Conservation (phyloP, 306 rosid genomes). For the Cicer yamashitae region DNA sequence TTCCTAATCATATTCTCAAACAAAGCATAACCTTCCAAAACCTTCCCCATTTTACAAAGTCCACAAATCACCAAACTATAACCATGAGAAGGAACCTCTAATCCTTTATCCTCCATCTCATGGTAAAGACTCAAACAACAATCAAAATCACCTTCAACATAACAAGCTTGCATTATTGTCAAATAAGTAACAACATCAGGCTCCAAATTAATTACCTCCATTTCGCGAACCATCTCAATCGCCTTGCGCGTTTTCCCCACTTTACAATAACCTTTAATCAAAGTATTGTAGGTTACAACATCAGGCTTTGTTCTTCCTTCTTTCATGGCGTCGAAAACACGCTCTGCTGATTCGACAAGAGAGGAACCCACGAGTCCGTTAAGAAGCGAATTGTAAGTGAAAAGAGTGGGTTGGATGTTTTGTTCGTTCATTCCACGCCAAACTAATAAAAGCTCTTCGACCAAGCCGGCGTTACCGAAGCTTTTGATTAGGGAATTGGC, state of each 20-base stretch:
- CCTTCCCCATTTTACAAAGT: conserved; percentile 69
- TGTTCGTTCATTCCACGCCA: conserved; percentile 81
- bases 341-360: conserved; percentile 71
- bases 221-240: conserved; percentile 56
- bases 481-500: conserved; percentile 69
- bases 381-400: conserved; percentile 63
- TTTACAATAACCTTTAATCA: conserved; percentile 82
- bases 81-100: conserved; percentile 68
- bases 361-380: conserved; percentile 75
- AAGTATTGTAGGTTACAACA: conserved; percentile 70
- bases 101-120: conserved; percentile 75
- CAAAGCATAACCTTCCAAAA: conserved; percentile 66
- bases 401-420: conserved; percentile 66
- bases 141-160: conserved; percentile 65
- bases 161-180: conserved; percentile 79
- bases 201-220: conserved; percentile 63
- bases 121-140: conserved; percentile 77
- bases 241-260: conserved; percentile 65
- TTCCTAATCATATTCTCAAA: conserved; percentile 68
- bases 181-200: conserved; percentile 82
- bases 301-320: conserved; percentile 64
- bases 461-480: conserved; percentile 66
- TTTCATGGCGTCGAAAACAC: conserved; percentile 72
- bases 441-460: conserved; percentile 82
- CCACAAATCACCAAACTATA: conserved; percentile 76